Evolutionary conservation across 495 filamentous ascomycete species (phyloP).

Genomic region (Penicillium lagena): DNA sequence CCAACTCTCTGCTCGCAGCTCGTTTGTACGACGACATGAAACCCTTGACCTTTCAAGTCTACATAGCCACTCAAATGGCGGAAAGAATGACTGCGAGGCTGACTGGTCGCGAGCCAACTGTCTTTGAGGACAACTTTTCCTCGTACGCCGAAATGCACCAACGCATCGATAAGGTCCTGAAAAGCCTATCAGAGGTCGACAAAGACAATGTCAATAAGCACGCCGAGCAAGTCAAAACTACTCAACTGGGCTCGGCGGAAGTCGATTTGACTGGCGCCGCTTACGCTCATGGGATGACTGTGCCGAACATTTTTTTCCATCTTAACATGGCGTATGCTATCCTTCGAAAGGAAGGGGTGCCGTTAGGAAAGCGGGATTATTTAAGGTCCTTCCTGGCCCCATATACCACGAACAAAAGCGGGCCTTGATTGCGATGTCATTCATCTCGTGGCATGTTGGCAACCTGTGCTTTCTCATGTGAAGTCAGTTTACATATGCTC

Average conservation of each 20-base stretch:
- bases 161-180: slow-evolving; percentile 32
- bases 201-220: slow-evolving; percentile 29
- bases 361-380: slow-evolving; percentile 50
- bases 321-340: slow-evolving; percentile 48
- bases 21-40: slow-evolving; percentile 36
- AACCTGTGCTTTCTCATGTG: too few species aligned
- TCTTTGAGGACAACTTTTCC: slow-evolving; percentile 24
- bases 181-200: slow-evolving; percentile 27
- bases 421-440: too few species aligned
- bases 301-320: slow-evolving; percentile 58
- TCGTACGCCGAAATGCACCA: slow-evolving; percentile 34
- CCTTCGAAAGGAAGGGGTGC: slow-evolving; percentile 48
- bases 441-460: too few species aligned
- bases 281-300: slow-evolving; percentile 30
- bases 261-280: slow-evolving; percentile 8
- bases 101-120: slow-evolving; percentile 13
- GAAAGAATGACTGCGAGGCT: slow-evolving; percentile 21
- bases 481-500: too few species aligned
- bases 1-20: not conserved
- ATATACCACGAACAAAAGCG: not conserved
- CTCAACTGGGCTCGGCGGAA: slow-evolving; percentile 16
- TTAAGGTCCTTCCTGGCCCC: slow-evolving; percentile 21
- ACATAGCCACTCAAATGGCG: slow-evolving; percentile 21
- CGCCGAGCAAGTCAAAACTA: slow-evolving; percentile 16
- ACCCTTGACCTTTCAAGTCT: slow-evolving; percentile 40